Conservation (phyloP, 2,329 filamentous ascomycete species). For the Talaromyces piceae region DNA sequence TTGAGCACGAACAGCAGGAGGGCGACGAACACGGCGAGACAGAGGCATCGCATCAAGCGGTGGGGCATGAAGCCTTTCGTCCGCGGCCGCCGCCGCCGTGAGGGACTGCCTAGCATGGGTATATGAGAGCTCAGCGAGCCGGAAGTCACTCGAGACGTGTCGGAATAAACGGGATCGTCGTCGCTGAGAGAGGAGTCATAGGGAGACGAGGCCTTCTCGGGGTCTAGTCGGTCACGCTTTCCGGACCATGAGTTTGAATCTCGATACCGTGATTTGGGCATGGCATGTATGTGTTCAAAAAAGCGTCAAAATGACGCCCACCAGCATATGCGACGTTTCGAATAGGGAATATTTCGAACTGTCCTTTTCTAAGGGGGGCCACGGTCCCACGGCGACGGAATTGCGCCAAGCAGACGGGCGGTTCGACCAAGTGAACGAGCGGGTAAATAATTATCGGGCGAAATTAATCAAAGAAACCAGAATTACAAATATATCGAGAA, state of each 20-base stretch:
- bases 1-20: slow-evolving; percentile 70
- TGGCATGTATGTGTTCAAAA: slow-evolving; percentile 7
- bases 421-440: neutral
- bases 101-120: slow-evolving; percentile 29
- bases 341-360: neutral
- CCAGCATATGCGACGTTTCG: neutral
- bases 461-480: neutral
- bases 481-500: too few relatives aligned
- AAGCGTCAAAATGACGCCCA: slow-evolving; percentile 12
- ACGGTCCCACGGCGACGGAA: neutral
- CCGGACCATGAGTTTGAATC: slow-evolving; percentile 10
- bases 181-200: slow-evolving; percentile 17
- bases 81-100: slow-evolving; percentile 25
- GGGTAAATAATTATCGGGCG: neutral
- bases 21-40: slow-evolving; percentile 59
- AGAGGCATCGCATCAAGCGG: slow-evolving; percentile 70
- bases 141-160: slow-evolving; percentile 48
- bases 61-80: slow-evolving; percentile 44
- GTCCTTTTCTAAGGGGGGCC: neutral
- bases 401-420: neutral
- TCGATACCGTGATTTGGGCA: slow-evolving; percentile 10
- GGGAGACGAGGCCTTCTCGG: slow-evolving; percentile 9
- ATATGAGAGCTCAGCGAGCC: slow-evolving; percentile 20
- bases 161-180: slow-evolving; percentile 36
- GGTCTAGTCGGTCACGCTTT: slow-evolving; percentile 7